These are phyloP conservation scores for Hyaloscypha variabilis DNA, from an alignment of 495 filamentous ascomycete species.

Conservation along the genomic window DNA sequence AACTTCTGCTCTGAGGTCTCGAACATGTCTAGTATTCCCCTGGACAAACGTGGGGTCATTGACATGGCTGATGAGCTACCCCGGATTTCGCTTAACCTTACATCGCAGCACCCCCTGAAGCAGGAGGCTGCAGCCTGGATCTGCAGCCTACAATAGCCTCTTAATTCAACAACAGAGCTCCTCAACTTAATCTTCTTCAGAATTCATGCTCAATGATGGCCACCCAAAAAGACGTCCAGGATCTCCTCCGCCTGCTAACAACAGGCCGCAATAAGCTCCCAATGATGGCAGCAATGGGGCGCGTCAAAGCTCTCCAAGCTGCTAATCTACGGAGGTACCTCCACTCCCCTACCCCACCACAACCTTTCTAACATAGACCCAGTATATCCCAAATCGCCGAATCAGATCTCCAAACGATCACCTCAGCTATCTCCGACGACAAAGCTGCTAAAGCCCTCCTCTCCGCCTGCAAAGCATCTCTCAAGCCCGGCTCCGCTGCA, in stretches of 20 bases:
- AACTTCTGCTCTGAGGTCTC: no score
- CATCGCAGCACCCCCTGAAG: no score
- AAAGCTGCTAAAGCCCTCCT: constrained; percentile 69
- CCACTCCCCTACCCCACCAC: background rate
- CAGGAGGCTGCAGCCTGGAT: no score
- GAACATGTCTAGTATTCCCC: no score
- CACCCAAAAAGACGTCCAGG: constrained; percentile 62
- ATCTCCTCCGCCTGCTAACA: constrained; percentile 76
- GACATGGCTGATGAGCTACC: no score
- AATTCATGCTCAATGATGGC: constrained; percentile 40
- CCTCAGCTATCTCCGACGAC: constrained; percentile 65
- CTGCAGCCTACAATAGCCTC: background rate
- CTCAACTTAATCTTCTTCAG: background rate
- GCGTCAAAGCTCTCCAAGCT: constrained; percentile 66
- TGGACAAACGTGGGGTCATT: no score
- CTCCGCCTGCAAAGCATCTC: constrained; percentile 67
- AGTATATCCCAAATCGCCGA: constrained; percentile 67
- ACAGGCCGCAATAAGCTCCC: constrained; percentile 74
- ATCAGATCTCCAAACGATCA: constrained; percentile 52
- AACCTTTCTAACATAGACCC: constrained; percentile 11
- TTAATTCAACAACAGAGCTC: no score
- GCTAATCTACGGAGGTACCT: constrained; percentile 64
- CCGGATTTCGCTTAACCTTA: no score
- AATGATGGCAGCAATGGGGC: constrained; percentile 68
- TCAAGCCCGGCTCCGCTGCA: constrained; percentile 41